phyloP scores from a whole-genome alignment of 257 asterid species.

The Phtheirospermum japonicum region DNA sequence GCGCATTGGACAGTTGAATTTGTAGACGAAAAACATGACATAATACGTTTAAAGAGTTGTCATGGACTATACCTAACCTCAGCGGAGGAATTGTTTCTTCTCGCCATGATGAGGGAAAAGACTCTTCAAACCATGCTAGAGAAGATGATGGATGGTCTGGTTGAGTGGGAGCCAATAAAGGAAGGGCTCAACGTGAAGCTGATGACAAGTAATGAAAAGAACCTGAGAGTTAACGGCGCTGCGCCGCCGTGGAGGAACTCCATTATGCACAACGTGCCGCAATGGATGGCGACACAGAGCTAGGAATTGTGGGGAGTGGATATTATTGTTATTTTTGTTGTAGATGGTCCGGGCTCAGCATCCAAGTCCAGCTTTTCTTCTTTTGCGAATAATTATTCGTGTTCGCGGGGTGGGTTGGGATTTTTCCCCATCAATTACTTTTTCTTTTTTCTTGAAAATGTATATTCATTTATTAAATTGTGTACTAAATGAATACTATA shows the following conservation, averaged over 20 bases:
- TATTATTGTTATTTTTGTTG: conserved; percentile 42
- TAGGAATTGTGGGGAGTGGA: conserved; percentile 84
- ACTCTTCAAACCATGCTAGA: conserved; percentile 46
- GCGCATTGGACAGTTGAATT: conserved; percentile 73
- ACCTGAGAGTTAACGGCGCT: conserved; percentile 77
- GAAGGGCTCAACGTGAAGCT: conserved; percentile 64
- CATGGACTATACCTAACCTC: conserved; percentile 76
- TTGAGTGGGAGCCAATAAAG: conserved; percentile 71
- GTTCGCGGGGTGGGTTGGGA: conserved; percentile 58
- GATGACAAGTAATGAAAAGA: conserved; percentile 53
- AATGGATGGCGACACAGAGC: conserved; percentile 63
- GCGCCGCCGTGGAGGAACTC: conserved; percentile 83
- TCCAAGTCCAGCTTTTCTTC: conserved; percentile 49
- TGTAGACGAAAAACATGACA: conserved; percentile 44
- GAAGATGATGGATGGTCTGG: conserved; percentile 25
- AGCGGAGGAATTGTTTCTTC: conserved; percentile 48
- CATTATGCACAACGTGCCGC: conserved; percentile 70
- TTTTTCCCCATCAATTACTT: too few relatives aligned
- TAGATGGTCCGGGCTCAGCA: conserved; percentile 30
- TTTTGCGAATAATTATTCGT: conserved; percentile 34
- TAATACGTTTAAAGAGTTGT: conserved; percentile 63
- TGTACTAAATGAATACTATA: too few relatives aligned
- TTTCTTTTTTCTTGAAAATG: too few relatives aligned
- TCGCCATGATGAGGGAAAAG: conserved; percentile 74
- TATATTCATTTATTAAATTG: too few relatives aligned